Conservation (phyloP, 2,329 filamentous ascomycete species). For the Paracoccidioides brasiliensis region DNA sequence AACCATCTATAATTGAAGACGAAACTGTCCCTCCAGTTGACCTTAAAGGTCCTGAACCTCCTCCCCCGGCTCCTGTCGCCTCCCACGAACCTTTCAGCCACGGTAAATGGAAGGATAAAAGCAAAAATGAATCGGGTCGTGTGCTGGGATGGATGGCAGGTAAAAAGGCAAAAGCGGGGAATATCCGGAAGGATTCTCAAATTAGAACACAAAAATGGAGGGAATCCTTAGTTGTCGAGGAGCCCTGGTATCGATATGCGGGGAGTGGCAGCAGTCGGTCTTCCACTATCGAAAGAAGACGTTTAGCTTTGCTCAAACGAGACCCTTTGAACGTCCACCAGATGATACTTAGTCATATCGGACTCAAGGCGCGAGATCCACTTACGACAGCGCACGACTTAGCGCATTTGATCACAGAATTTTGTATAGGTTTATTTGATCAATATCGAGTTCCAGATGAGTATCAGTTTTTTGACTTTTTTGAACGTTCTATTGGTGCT, state of each 20-base stretch:
- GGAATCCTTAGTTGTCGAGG: neutral
- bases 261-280: neutral
- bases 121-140: neutral
- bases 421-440: constrained; percentile 50
- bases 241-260: neutral
- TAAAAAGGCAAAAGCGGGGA: neutral
- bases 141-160: neutral
- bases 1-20: neutral
- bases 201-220: neutral
- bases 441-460: constrained; percentile 38
- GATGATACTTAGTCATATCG: constrained; percentile 45
- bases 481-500: constrained; percentile 48
- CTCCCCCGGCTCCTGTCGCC: neutral
- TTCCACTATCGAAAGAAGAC: neutral
- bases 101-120: neutral
- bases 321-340: constrained; percentile 51
- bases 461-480: constrained; percentile 50
- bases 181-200: neutral
- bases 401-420: constrained; percentile 46
- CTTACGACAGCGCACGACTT: constrained; percentile 51
- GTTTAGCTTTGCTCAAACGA: neutral
- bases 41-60: neutral
- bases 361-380: constrained; percentile 31
- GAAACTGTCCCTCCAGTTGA: neutral
- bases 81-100: neutral